Evolutionary conservation across 768 basidiomycete genomes (phyloP).

Genomic region (Suillus bovinus): DNA sequence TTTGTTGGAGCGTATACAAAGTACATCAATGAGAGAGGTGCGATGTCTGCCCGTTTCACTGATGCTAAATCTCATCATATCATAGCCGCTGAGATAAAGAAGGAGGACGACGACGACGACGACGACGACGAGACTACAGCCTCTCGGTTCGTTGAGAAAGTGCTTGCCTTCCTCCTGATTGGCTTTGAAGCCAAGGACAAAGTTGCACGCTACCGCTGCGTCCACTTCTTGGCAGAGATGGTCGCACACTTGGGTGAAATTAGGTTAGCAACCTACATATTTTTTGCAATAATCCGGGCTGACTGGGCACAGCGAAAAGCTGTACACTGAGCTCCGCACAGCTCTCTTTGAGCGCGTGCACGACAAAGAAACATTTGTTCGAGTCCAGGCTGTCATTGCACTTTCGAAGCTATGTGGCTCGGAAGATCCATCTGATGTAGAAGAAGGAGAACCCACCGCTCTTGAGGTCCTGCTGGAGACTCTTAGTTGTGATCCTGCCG

Average conservation of each 20-base stretch:
- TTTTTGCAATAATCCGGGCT: neutral
- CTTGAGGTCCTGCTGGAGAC: conserved; percentile 66
- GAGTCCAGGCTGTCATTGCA: conserved; percentile 78
- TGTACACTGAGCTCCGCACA: conserved; percentile 61
- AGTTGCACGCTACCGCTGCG: conserved; percentile 75
- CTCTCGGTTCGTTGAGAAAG: conserved; percentile 64
- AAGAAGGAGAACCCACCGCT: conserved; percentile 46
- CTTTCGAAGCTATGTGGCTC: conserved; percentile 74
- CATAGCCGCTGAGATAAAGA: conserved; percentile 39
- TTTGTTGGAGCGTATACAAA: conserved; percentile 80
- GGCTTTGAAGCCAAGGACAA: conserved; percentile 90
- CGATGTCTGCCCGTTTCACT: conserved; percentile 12
- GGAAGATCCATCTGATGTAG: conserved; percentile 61
- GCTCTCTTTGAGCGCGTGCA: conserved; percentile 68
- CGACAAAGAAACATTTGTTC: conserved; percentile 78
- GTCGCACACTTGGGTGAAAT: conserved; percentile 80
- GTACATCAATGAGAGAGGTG: conserved; percentile 78
- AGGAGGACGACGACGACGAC: conserved; percentile 38
- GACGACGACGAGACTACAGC: conserved; percentile 68
- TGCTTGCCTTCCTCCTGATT: conserved; percentile 71
- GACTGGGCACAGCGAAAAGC: conserved; percentile 59
- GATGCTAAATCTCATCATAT: neutral
- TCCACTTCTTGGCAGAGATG: conserved; percentile 78
- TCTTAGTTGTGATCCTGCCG: conserved; percentile 69
- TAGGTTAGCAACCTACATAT: conserved; percentile 63